A percentile compares a stretch with the other conserved stretches of the same genome.
phyloP scores from a whole-genome alignment of 805 yeast genomes.

The Myxozyma kluyveri region DNA sequence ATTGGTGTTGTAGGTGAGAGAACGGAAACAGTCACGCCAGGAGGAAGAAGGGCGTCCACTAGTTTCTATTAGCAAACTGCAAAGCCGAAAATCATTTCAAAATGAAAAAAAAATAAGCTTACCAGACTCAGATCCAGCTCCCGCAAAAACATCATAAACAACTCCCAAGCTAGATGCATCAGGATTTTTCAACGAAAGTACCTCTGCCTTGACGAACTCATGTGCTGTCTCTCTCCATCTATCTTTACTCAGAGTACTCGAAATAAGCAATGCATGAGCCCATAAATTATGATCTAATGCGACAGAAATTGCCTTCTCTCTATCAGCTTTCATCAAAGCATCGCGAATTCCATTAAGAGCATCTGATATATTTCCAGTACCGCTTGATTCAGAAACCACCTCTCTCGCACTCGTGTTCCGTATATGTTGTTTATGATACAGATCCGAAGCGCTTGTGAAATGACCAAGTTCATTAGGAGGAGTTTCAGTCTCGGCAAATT shows the following conservation, averaged over 20 bases:
- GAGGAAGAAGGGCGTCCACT: constrained; percentile 24
- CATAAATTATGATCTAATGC: constrained; percentile 67
- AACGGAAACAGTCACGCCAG: constrained; percentile 15
- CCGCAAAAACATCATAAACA: constrained; percentile 62
- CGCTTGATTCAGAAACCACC: constrained; percentile 1
- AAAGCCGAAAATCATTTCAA: too few relatives aligned
- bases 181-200: constrained; percentile 41
- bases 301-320: constrained; percentile 60
- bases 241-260: constrained; percentile 62
- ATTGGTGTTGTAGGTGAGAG: constrained; percentile 5
- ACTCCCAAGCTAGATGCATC: constrained; percentile 48
- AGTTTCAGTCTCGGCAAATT: constrained; percentile 11
- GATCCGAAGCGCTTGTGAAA: constrained; percentile 34
- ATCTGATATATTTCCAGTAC: constrained; percentile 6
- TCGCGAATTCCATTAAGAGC: constrained; percentile 37
- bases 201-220: constrained; percentile 53
- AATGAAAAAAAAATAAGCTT: constrained; percentile 41
- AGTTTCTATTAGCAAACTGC: background rate
- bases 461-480: constrained; percentile 16
- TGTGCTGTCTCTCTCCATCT: constrained; percentile 58
- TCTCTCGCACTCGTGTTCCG: constrained; percentile 8
- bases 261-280: constrained; percentile 71
- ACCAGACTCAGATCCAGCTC: constrained; percentile 55
- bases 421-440: constrained; percentile 29
- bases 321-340: constrained; percentile 59